These are phyloP conservation scores for Exophiala bonariae DNA, from an alignment of 2,329 filamentous ascomycete species.

Conservation along the genomic window DNA sequence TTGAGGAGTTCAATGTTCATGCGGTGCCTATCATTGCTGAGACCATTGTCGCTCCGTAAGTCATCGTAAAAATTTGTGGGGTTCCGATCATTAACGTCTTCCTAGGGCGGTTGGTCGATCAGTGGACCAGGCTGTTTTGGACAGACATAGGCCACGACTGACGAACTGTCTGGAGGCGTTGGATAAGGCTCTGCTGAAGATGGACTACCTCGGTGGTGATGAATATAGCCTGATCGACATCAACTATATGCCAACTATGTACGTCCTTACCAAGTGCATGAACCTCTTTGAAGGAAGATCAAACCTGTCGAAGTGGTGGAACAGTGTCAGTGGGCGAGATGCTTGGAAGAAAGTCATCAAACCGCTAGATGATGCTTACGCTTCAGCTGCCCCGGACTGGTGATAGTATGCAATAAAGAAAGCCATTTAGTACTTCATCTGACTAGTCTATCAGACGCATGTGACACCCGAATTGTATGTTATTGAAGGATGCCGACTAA, in stretches of 20 bases:
- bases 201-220: constrained; percentile 2
- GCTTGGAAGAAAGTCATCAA: constrained; percentile 7
- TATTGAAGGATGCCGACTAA: too few relatives aligned
- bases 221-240: constrained; percentile 9
- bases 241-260: constrained; percentile 9
- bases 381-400: neutral
- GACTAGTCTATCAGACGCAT: too few relatives aligned
- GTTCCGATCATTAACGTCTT: too few relatives aligned
- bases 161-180: constrained; percentile 3
- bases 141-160: constrained; percentile 4
- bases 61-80: neutral
- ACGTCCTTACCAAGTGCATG: neutral
- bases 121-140: constrained; percentile 1
- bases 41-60: neutral
- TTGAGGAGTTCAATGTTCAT: too few relatives aligned
- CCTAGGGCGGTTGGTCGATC: constrained; percentile 1
- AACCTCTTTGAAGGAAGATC: constrained; percentile 1
- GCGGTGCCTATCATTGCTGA: neutral
- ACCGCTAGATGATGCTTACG: constrained; percentile 6
- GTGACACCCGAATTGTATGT: too few relatives aligned
- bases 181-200: constrained; percentile 4
- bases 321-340: constrained; percentile 1
- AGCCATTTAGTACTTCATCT: too few relatives aligned
- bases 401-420: too few relatives aligned
- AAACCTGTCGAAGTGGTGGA: constrained; percentile 6